Evolutionary conservation across 345 rosid genomes (phyloP), one percentile per base, ranked within the genome.

Genomic region (Pugionium cornutum): DNA sequence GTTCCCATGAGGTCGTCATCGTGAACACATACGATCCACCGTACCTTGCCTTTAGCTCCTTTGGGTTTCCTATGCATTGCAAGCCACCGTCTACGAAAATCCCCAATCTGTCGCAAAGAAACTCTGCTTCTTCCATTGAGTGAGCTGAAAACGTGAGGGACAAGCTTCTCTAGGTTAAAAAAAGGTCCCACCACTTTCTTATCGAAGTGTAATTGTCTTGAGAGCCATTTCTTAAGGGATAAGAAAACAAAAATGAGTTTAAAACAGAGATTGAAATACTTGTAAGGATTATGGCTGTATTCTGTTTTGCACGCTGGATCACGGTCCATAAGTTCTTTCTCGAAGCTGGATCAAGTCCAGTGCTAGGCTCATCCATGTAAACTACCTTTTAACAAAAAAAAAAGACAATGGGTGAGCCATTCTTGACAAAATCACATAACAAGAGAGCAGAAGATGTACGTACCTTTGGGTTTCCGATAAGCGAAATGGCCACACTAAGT

Each of bases 41-140:
- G 53, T 88, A 94, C 80, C 95, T 83, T 5, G 73, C 97, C 74
- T 79, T 94, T 42, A 94, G 69, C 52, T 94, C 96, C 73, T 85
- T 90, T 0, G 99, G 83, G 66, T 94, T 90, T 58, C 96, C 99
- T 35, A 94, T 76, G 76, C 97, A 94, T 71, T 88, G 97, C 76
- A 94, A 81, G 68, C 88, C 69, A 29, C 99, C 97, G 63, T 81
- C 86, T 1, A 94, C 96, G 34, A 94, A 90, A 52, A 94, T 84
- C 46, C 97, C 97, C 51, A 90, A 48, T 31, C 99, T 75, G 58
- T 94, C 95, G 72, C 99, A 90, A 2, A 94, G 81, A 66, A 73
- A 84, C 76, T 90, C 99, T 39, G 99, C 99, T 82, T 94, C 99
- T 79, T 88, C 97, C 97, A 90, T 90, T 28, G 99, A 94, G 73